Evolutionary conservation across 805 yeast genomes (phyloP).

Genomic region (Candida suzukii): DNA sequence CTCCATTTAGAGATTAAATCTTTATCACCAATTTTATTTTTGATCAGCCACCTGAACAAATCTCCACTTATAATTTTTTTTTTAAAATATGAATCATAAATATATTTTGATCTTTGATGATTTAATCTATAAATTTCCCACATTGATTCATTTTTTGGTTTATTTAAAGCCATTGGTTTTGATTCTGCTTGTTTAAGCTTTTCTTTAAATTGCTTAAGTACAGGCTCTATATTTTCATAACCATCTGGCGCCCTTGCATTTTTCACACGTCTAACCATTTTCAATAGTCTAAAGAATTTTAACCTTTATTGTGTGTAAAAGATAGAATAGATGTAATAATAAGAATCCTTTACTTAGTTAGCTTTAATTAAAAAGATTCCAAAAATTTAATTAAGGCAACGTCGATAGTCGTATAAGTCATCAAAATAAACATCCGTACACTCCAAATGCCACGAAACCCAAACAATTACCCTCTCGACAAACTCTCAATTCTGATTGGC

Average conservation of each 20-base stretch:
- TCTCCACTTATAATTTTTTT: slow-evolving; percentile 59
- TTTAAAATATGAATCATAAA: slow-evolving; percentile 67
- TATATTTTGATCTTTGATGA: slow-evolving; percentile 70
- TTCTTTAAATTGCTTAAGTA: slow-evolving; percentile 50
- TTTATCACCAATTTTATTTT: slow-evolving; percentile 59
- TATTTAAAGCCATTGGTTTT: slow-evolving; percentile 30
- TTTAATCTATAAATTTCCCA: slow-evolving; percentile 70
- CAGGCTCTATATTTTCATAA: slow-evolving; percentile 59
- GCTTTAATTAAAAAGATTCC: no score
- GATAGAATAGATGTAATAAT: no score
- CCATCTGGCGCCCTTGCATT: slow-evolving; percentile 57
- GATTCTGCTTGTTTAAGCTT: slow-evolving; percentile 49
- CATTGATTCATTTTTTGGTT: slow-evolving; percentile 47
- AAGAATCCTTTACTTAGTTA: no score
- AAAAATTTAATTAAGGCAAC: no score
- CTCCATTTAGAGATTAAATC: slow-evolving; percentile 66
- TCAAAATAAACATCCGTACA: no score
- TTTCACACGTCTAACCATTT: neutral
- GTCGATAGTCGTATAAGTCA: no score
- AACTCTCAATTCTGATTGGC: no score
- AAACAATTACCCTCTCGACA: no score
- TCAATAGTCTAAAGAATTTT: no score
- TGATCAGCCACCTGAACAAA: slow-evolving; percentile 67
- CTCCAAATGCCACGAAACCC: no score
- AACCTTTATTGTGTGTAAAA: no score